Evolutionary conservation across 176 grass and related monocot genomes (phyloP), one percentile per base, ranked within the genome.

Genomic region (Carex littledalei): DNA sequence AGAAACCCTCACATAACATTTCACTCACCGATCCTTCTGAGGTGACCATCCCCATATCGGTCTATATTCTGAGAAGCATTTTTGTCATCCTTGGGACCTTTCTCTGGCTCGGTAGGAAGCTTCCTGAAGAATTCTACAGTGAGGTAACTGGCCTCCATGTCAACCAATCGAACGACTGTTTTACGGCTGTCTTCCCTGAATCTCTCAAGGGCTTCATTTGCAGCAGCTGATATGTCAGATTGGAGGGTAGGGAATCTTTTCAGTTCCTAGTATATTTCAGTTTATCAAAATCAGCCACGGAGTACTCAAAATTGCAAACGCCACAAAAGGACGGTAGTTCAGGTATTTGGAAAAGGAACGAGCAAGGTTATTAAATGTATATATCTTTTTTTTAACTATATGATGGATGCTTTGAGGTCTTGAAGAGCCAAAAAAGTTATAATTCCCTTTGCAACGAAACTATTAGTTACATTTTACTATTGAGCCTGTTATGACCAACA

Each of bases 181-280:
- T 96, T 99, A 14, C 91, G 90, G 21, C 97, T 84, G 29, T 99
- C 97, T 65, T 99, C 93, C 7, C 97, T 91, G 74, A 99, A 99
- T 88, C 87, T 96, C 89, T 99, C 97, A 63, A 99, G 86, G 37
- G 93, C 80, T 87, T 99, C 97, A 84, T 99, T 96, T 86, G 97
- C 84, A 81, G 93, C 97, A 54, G 97, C 93, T 86, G 97, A 94
- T 92, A 99, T 96, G 84, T 99, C 97, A 0, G 93, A 61, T 90
- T 99, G 93, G 88, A 99, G 97, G n/a, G 93, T 88, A 67, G 97
- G 97, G 79, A 99, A 99, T 79, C 97, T 94, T 86, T 99, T 99
- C 87, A 99, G 59, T 80, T 99, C 97, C 97, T 99, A 78, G 18
- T 50, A 32, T 13, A 85, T 67, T 63, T n/a, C 85, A 87, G 56